phyloP scores from a whole-genome alignment of 78 protist species.

The Dictyostelium brefeldianum region DNA sequence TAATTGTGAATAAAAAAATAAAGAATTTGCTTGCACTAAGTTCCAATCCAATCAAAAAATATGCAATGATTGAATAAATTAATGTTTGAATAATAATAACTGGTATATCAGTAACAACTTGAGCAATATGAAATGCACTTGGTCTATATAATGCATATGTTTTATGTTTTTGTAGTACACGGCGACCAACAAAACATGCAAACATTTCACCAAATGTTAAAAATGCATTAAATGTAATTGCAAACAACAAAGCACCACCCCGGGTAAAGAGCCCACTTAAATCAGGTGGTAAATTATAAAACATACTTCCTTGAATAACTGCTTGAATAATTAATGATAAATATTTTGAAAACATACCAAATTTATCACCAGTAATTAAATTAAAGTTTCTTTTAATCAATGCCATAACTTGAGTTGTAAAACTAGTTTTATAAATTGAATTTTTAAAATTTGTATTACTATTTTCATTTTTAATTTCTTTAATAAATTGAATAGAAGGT shows the following conservation, averaged over 20 bases:
- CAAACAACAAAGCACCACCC: conserved; percentile 59
- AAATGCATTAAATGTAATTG: conserved; percentile 42
- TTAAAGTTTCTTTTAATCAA: background rate
- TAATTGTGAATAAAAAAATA: conserved; percentile 13
- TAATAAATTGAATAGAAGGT: conserved; percentile 13
- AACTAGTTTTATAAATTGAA: background rate
- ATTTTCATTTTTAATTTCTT: conserved; percentile 9
- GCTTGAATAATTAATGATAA: conserved; percentile 49
- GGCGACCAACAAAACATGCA: conserved; percentile 37
- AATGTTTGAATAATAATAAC: conserved; percentile 29
- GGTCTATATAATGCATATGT: conserved; percentile 60
- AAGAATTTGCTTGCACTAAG: conserved; percentile 45
- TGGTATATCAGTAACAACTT: conserved; percentile 54
- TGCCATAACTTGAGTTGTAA: conserved; percentile 6
- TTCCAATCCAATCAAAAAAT: conserved; percentile 61
- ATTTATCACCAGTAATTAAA: conserved; percentile 33
- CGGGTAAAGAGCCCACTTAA: conserved; percentile 46
- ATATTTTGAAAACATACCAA: conserved; percentile 15
- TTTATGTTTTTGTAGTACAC: conserved; percentile 55
- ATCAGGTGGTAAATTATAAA: background rate
- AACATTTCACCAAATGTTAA: conserved; percentile 44
- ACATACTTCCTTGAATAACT: conserved; percentile 38
- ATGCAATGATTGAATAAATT: conserved; percentile 45
- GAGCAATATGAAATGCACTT: conserved; percentile 57
- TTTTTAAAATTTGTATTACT: background rate